A percentile compares a stretch with the other conserved stretches of the same genome.
phyloP scores from a whole-genome alignment of 441 rosid species.

The Metrosideros polymorpha region DNA sequence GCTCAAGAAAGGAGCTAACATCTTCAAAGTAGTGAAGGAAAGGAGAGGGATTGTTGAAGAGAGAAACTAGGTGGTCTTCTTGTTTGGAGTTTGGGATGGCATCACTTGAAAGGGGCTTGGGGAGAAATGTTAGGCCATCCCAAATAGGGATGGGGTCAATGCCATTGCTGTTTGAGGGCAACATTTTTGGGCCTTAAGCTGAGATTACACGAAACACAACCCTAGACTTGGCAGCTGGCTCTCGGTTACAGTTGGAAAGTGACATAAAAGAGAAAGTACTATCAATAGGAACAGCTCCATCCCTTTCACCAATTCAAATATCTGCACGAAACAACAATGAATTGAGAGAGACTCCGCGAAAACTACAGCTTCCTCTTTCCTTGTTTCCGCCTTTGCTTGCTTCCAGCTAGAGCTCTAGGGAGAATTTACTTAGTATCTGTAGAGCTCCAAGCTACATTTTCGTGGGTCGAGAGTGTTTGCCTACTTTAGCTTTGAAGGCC shows the following conservation, averaged over 20 bases:
- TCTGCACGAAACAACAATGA: not conserved
- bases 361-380: not conserved
- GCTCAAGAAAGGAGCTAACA: not conserved
- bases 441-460: not conserved
- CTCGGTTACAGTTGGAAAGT: not conserved
- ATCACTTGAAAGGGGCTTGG: constrained; percentile 32
- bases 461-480: not conserved
- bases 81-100: constrained; percentile 14
- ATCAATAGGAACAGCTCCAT: not conserved
- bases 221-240: not conserved
- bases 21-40: constrained; percentile 21
- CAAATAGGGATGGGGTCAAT: constrained; percentile 8
- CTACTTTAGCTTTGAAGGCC: not conserved
- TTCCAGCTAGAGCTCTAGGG: not conserved
- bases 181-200: constrained; percentile 20
- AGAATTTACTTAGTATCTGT: not conserved
- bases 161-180: constrained; percentile 25
- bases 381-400: not conserved
- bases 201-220: not conserved
- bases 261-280: not conserved
- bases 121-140: constrained; percentile 21
- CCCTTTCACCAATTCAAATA: not conserved
- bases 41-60: constrained; percentile 28
- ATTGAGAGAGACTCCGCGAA: constrained; percentile 36
- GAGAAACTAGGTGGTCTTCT: constrained; percentile 20